Evolutionary conservation across 2,329 filamentous ascomycete genomes (phyloP).

Genomic region (Colletotrichum sublineola): DNA sequence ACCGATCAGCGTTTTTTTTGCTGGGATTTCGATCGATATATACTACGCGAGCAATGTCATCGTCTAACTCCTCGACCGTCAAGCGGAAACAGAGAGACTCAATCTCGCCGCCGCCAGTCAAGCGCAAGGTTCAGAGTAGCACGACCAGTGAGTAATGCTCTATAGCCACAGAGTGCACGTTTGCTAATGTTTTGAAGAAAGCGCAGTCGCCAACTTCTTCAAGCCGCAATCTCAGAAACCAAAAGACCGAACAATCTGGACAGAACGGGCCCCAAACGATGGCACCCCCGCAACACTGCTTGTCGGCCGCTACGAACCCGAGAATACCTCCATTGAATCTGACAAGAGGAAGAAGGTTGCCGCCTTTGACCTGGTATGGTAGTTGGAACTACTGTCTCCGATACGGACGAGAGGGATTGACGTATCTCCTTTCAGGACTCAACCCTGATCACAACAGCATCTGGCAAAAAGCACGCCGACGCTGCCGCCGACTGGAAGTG

Average conservation of each 20-base stretch:
- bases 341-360: slow-evolving; percentile 71
- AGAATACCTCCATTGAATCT: slow-evolving; percentile 49
- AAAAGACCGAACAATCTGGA: slow-evolving; percentile 81
- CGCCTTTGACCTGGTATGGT: slow-evolving; percentile 75
- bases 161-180: neutral
- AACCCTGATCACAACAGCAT: slow-evolving; percentile 84
- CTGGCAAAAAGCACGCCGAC: slow-evolving; percentile 82
- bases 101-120: slow-evolving; percentile 67
- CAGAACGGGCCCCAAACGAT: slow-evolving; percentile 69
- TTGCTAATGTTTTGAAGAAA: slow-evolving; percentile 60
- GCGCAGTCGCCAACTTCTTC: slow-evolving; percentile 86
- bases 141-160: slow-evolving; percentile 61
- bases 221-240: slow-evolving; percentile 87
- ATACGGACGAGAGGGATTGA: slow-evolving; percentile 15
- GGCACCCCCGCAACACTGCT: slow-evolving; percentile 72
- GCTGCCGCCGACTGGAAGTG: slow-evolving; percentile 90
- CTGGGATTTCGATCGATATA: neutral
- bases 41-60: slow-evolving; percentile 22
- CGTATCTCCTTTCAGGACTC: slow-evolving; percentile 72
- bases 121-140: slow-evolving; percentile 65
- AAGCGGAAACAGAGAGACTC: slow-evolving; percentile 57
- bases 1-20: too few species aligned
- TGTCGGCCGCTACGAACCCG: slow-evolving; percentile 77
- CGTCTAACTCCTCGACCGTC: slow-evolving; percentile 18
- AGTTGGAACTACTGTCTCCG: neutral